Percentiles rank a stretch among this genome's conserved stretches.
phyloP scores from a whole-genome alignment of 1,284 basidiomycete species.

The Rugosomyces carneus region DNA sequence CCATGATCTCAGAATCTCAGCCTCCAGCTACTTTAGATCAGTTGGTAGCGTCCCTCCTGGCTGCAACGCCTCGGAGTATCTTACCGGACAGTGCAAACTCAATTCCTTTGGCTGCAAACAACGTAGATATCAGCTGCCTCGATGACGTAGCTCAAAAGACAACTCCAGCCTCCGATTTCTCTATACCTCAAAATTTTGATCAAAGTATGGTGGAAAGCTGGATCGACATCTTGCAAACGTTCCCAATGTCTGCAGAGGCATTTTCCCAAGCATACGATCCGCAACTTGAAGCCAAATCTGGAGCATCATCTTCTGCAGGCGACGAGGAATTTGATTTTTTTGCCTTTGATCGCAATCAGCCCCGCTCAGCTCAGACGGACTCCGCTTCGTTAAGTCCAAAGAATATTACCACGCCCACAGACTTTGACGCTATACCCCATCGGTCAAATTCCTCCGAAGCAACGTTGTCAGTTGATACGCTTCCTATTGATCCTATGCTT shows the following conservation, averaged over 20 bases:
- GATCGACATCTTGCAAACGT: constrained; percentile 42
- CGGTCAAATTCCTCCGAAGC: neutral
- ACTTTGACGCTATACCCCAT: neutral
- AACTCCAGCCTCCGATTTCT: neutral
- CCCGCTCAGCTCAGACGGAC: neutral
- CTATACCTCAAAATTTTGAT: constrained; percentile 23
- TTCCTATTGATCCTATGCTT: constrained; percentile 26
- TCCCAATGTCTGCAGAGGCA: constrained; percentile 27
- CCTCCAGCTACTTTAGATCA: constrained; percentile 28
- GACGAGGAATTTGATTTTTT: constrained; percentile 12
- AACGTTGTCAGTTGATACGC: neutral
- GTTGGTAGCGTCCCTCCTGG: constrained; percentile 33
- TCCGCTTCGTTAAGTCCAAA: neutral
- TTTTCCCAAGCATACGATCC: constrained; percentile 12
- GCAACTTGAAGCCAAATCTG: neutral
- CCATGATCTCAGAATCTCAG: constrained; percentile 13
- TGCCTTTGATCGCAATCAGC: constrained; percentile 7
- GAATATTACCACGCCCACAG: no score
- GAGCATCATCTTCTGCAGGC: constrained; percentile 7
- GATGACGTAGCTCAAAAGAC: neutral
- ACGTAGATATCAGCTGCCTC: neutral
- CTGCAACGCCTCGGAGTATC: constrained; percentile 16
- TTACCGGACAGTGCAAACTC: no score
- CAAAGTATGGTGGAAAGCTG: constrained; percentile 42
- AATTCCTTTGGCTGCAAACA: no score